phyloP scores from a whole-genome alignment of 441 rosid genomes.

The Isatis lusitanica region DNA sequence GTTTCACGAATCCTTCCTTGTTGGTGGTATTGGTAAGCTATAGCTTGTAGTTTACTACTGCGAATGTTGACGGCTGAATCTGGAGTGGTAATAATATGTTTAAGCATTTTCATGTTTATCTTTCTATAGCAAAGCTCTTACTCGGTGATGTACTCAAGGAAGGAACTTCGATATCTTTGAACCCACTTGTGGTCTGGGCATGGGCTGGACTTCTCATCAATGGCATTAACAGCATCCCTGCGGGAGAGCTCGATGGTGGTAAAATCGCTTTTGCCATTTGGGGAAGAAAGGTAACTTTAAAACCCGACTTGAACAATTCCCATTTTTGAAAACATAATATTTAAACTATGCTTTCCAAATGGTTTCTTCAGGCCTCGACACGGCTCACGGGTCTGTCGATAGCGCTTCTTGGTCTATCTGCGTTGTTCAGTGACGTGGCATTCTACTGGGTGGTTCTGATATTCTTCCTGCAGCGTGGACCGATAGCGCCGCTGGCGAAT shows the following conservation, averaged over 20 bases:
- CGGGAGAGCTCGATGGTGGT: conserved; percentile 92
- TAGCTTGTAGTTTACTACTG: neutral
- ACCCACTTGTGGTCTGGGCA: conserved; percentile 91
- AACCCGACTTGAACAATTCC: neutral
- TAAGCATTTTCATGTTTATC: conserved; percentile 6
- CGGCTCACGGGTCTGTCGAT: conserved; percentile 66
- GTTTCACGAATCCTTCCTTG: conserved; percentile 80
- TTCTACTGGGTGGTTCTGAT: conserved; percentile 90
- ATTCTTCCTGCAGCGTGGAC: conserved; percentile 84
- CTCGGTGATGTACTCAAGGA: conserved; percentile 76
- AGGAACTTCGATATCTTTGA: conserved; percentile 72
- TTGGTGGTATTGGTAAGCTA: conserved; percentile 70
- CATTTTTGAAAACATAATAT: neutral
- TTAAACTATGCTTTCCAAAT: conserved; percentile 5
- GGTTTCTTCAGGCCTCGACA: conserved; percentile 60
- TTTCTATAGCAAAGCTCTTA: conserved; percentile 62
- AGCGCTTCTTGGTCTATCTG: conserved; percentile 70
- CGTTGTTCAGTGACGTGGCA: conserved; percentile 77
- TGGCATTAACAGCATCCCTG: conserved; percentile 94
- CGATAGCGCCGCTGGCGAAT: conserved; percentile 78
- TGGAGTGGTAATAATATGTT: neutral
- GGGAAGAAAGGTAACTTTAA: conserved; percentile 83
- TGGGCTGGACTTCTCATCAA: conserved; percentile 96
- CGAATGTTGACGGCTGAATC: neutral
- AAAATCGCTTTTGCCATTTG: conserved; percentile 78